Evolutionary conservation across 768 basidiomycete genomes (phyloP), one percentile per base, ranked within the genome.

Genomic region (Daedalea quercina): DNA sequence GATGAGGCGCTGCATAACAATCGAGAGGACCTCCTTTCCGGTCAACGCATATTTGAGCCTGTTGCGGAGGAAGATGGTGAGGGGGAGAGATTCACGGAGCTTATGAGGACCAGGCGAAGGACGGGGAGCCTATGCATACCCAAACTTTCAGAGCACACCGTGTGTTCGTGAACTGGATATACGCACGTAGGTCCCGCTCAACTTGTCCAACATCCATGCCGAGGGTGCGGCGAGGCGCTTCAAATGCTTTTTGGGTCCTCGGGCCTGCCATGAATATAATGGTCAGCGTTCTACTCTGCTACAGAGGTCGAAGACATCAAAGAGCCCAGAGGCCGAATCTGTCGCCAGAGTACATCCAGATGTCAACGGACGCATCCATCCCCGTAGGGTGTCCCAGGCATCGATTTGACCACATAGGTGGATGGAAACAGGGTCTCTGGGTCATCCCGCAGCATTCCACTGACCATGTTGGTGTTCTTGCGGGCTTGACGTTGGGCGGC

Each of bases 131-230:
- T 91, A 62, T 9, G 31, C 54, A 64, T 55, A 34, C 25, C 25
- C 37, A 50, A 53, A 45, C 48, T 45, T 22, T 41, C 23, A 41
- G 23, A 40, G 20, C 53, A 50, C 33, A 42, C 33, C 24, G 28
- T 37, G 24, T 51, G 45, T 13, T 35, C 45, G 22, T 47, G 37
- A 34, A 2, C 25, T 12, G 12, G 28, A 19, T n/a, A 33, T 57
- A 72, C 88, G 70, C 73, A 93, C 92, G 65, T 91, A 95, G 61
- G 92, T 93, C 55, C 92, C 92, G 74, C 89, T 85, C 65, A 99
- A 75, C 78, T 99, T 99, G 81, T 98, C 93, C 59, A 99, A 82
- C 94, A 99, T 97, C 96, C 96, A 99, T 77, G 92, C 88, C 44
- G 93, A 95, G 58, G 96, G 96, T 57, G 96, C 96, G 61, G 86